A percentile compares a stretch with the other conserved stretches of the same genome.
Evolutionary conservation across 129 eudicot genomes (phyloP).

Genomic region (Artemisia annua): DNA sequence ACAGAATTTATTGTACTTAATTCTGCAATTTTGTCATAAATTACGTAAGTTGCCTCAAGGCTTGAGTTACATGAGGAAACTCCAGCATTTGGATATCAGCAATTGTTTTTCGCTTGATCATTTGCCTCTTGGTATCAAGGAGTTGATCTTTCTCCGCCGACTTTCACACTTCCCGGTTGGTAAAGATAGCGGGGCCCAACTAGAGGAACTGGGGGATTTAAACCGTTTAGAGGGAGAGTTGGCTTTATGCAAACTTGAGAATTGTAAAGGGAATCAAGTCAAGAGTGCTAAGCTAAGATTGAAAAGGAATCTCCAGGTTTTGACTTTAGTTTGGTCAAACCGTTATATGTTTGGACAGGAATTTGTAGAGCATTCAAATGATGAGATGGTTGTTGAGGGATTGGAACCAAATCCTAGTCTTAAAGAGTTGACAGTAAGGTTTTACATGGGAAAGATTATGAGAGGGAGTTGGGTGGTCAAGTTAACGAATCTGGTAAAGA

Average conservation of each 20-base stretch:
- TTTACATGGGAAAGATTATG: neutral
- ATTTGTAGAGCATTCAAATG: neutral
- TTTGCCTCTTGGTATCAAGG: neutral
- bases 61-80: conserved; percentile 1
- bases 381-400: neutral
- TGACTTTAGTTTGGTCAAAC: neutral
- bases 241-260: neutral
- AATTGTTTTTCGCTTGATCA: neutral
- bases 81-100: neutral
- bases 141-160: neutral
- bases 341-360: too few species aligned
- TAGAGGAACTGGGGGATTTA: conserved; percentile 9
- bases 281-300: neutral
- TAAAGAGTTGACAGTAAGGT: neutral
- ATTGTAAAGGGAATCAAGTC: neutral
- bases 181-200: neutral
- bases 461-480: conserved; percentile 1
- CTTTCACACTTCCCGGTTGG: neutral
- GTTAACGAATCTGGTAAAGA: neutral
- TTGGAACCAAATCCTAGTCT: neutral
- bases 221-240: neutral
- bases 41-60: conserved; percentile 7
- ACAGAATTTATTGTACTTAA: conserved; percentile 34
- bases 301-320: neutral
- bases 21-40: neutral